phyloP scores from a whole-genome alignment of 2,329 filamentous ascomycete species.

The Epichloe bromicola region DNA sequence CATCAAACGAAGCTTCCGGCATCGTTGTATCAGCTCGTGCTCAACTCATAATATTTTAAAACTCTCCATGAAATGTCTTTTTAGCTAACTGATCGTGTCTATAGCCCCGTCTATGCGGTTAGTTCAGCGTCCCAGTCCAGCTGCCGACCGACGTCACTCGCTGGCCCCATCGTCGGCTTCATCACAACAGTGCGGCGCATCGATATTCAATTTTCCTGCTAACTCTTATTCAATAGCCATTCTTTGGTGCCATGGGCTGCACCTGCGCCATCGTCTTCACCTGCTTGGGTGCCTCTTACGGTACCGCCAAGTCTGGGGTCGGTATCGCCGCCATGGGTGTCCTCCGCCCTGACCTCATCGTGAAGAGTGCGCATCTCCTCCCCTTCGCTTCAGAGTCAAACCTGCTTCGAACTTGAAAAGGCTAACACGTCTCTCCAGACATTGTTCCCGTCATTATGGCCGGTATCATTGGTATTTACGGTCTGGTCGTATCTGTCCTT shows the following conservation, averaged over 20 bases:
- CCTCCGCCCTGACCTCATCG: conserved; percentile 90
- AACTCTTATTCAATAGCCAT: conserved; percentile 44
- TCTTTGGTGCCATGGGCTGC: conserved; percentile 97
- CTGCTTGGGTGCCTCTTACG: conserved; percentile 92
- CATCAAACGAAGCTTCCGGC: conserved; percentile 19
- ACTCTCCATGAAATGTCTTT: conserved; percentile 1
- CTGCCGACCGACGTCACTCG: conserved; percentile 19
- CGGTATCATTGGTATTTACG: conserved; percentile 99
- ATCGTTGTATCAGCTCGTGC: conserved; percentile 9
- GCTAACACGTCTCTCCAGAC: conserved; percentile 41
- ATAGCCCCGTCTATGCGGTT: conserved; percentile 96
- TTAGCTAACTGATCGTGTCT: conserved; percentile 30
- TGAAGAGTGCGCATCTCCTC: conserved; percentile 69
- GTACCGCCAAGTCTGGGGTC: conserved; percentile 97
- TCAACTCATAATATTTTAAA: background rate
- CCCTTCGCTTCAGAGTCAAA: background rate
- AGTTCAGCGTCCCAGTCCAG: conserved; percentile 37
- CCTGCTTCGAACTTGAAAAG: background rate
- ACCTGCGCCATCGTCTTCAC: conserved; percentile 95
- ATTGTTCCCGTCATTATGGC: conserved; percentile 99
- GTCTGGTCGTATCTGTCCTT: conserved; percentile 75
- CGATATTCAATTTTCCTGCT: conserved; percentile 16
- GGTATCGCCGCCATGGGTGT: conserved; percentile 98
- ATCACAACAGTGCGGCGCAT: conserved; percentile 9
- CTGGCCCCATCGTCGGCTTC: conserved; percentile 9